Conservation (phyloP, 176 grass and related monocot genomes). For the Hyparrhenia diplandra region DNA sequence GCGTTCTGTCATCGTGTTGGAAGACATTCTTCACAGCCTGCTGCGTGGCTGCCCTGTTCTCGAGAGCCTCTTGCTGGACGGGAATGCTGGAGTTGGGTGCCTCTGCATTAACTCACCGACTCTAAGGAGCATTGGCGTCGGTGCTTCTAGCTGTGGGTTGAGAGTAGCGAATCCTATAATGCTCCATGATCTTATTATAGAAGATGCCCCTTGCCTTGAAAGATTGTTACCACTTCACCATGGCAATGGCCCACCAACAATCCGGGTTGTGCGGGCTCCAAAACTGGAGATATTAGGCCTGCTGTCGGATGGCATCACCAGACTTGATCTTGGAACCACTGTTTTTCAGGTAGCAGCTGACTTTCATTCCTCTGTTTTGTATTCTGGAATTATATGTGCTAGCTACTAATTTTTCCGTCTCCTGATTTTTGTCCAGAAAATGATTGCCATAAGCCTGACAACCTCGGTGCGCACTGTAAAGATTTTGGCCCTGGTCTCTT, state of each 20-base stretch:
- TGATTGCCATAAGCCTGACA: neutral
- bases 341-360: neutral
- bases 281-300: too few species aligned
- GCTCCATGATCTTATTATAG: neutral
- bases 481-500: neutral
- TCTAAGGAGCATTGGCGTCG: neutral
- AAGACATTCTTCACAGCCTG: neutral
- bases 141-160: neutral
- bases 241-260: too few species aligned
- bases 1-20: neutral
- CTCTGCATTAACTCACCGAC: neutral
- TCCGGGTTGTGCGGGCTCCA: too few species aligned
- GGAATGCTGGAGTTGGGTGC: neutral
- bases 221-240: too few species aligned
- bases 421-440: neutral
- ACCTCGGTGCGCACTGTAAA: conserved; percentile 1
- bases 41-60: neutral
- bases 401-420: neutral
- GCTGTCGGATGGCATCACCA: too few species aligned
- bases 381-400: too few species aligned
- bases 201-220: conserved; percentile 8
- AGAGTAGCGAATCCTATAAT: neutral
- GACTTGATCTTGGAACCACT: neutral
- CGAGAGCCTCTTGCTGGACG: neutral
- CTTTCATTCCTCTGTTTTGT: neutral